phyloP scores from a whole-genome alignment of 176 grass and related monocot genomes.

The Avena sativa region DNA sequence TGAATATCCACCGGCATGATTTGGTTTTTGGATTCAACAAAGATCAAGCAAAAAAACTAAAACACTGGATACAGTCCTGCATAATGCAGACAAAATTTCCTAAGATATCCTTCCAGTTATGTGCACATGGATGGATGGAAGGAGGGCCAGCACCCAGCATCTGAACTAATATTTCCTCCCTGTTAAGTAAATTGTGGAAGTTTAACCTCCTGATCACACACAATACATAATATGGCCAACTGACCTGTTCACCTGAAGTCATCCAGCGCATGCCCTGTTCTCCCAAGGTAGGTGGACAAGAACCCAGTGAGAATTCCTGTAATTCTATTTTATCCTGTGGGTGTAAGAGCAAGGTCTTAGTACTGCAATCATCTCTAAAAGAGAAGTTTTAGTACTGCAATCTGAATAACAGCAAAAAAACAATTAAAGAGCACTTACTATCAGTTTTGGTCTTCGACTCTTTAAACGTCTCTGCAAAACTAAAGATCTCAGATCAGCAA shows the following conservation, averaged over 20 bases:
- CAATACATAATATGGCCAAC: conserved; percentile 37
- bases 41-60: conserved; percentile 28
- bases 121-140: not conserved
- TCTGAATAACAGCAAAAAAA: conserved; percentile 36
- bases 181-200: conserved; percentile 24
- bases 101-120: not conserved
- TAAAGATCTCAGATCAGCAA: conserved; percentile 30
- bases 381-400: conserved; percentile 26
- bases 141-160: not conserved
- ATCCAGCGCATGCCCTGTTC: conserved; percentile 81
- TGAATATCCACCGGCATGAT: not conserved
- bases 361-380: conserved; percentile 38
- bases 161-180: conserved; percentile 8
- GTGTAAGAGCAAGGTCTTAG: conserved; percentile 36
- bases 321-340: conserved; percentile 94
- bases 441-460: conserved; percentile 77
- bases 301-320: conserved; percentile 87
- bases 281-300: conserved; percentile 84
- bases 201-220: conserved; percentile 17
- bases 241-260: conserved; percentile 75
- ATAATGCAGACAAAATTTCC: not conserved
- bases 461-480: conserved; percentile 86
- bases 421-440: conserved; percentile 65
- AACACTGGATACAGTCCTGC: not conserved
- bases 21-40: not conserved